Conservation (phyloP, 305 asterid species). For the Fraxinus velutina region DNA sequence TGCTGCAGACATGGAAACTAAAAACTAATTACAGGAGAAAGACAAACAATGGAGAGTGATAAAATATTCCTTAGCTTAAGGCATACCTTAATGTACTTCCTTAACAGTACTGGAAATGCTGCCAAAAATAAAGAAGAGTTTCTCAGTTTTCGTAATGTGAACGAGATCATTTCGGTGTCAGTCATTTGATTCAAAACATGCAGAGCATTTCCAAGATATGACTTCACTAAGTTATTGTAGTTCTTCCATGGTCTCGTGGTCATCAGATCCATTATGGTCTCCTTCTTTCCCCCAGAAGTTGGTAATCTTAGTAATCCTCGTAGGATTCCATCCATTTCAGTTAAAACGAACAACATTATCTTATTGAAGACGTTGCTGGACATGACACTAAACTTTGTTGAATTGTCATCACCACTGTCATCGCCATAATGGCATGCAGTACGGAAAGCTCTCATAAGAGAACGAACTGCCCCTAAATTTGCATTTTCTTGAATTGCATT, state of each 20-base stretch:
- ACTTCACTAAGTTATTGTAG: slow-evolving; percentile 73
- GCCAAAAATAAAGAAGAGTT: slow-evolving; percentile 68
- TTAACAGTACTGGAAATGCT: slow-evolving; percentile 78
- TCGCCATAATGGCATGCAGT: slow-evolving; percentile 92
- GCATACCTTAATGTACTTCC: slow-evolving; percentile 83
- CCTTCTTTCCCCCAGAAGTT: slow-evolving; percentile 63
- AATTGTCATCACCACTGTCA: slow-evolving; percentile 63
- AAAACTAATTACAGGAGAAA: background rate
- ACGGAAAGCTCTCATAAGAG: slow-evolving; percentile 76
- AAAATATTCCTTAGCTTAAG: background rate
- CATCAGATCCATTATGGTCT: slow-evolving; percentile 55
- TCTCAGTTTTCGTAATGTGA: slow-evolving; percentile 62
- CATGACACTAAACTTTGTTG: slow-evolving; percentile 60
- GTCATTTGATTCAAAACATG: slow-evolving; percentile 93
- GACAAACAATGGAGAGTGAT: slow-evolving; percentile 6
- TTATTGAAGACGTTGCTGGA: slow-evolving; percentile 81
- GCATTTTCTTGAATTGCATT: slow-evolving; percentile 47
- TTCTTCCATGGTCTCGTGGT: slow-evolving; percentile 71
- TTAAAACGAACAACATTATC: slow-evolving; percentile 77
- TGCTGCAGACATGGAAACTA: background rate
- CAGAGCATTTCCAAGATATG: slow-evolving; percentile 85
- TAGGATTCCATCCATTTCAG: slow-evolving; percentile 86
- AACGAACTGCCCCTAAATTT: slow-evolving; percentile 63
- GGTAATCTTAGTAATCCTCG: slow-evolving; percentile 64
- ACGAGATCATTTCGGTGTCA: slow-evolving; percentile 77